Conservation (phyloP, 805 yeast genomes). For the Starmerella cellae region DNA sequence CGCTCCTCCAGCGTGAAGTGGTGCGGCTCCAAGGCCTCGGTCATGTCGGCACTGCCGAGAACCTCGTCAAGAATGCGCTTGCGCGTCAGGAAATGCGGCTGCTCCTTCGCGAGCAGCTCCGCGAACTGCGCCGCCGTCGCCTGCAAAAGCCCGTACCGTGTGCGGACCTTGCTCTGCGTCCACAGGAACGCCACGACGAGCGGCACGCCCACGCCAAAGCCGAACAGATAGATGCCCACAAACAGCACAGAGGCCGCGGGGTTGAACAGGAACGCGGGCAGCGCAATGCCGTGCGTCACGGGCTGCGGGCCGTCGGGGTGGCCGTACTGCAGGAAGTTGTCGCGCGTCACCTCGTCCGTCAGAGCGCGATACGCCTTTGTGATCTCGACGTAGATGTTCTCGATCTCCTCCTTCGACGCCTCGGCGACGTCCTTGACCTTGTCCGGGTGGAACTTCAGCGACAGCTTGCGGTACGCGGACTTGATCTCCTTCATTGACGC, state of each 20-base stretch:
- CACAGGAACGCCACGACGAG: constrained; percentile 79
- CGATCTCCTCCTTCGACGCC: constrained; percentile 50
- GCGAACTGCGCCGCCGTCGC: constrained; percentile 71
- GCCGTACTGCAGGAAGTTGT: constrained; percentile 75
- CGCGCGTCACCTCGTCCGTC: constrained; percentile 75
- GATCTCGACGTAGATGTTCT: constrained; percentile 64
- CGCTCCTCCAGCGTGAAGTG: constrained; percentile 38
- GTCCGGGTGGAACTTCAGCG: constrained; percentile 88
- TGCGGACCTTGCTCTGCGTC: constrained; percentile 64
- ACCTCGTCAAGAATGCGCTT: constrained; percentile 40
- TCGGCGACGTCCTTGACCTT: constrained; percentile 46
- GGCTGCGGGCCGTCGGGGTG: constrained; percentile 98
- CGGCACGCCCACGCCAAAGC: constrained; percentile 73
- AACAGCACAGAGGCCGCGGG: constrained; percentile 59
- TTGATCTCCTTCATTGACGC: constrained; percentile 69
- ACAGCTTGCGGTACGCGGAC: constrained; percentile 70
- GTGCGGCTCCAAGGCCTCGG: constrained; percentile 21
- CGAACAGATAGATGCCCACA: constrained; percentile 48
- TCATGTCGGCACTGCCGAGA: constrained; percentile 58
- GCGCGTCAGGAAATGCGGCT: constrained; percentile 38
- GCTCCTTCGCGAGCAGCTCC: constrained; percentile 55
- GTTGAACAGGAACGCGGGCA: constrained; percentile 82
- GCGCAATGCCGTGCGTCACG: constrained; percentile 80
- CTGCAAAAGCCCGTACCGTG: constrained; percentile 70
- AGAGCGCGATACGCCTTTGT: constrained; percentile 88